Base-by-base conservation (phyloP, 305 asterid genomes). In the Caryopteris hybrid region DNA sequence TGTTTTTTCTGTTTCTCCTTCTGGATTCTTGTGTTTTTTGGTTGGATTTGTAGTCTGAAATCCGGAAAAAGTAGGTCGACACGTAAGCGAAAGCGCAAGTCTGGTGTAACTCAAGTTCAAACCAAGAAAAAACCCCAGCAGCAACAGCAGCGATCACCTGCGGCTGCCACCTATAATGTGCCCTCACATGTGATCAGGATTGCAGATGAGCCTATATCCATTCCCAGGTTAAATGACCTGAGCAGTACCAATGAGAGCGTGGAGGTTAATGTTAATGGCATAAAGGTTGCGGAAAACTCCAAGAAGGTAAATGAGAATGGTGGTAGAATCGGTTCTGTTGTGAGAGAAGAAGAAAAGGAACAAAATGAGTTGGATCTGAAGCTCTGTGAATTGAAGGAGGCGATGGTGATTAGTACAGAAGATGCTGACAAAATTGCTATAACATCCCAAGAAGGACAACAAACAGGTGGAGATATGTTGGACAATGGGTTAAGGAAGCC, bases 351-450 rank as follows among this genome's bases (percentile, higher is more conserved):
- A 61, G 73, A 72, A 45, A 70, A 62, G 43, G 90, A 76, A 66
- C 77, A 66, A 43, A 74, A 71, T 64, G 89, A 83, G 46, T 69
- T 81, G 79, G 62, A 82, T 55, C 65, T 84, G 74, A 85, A 80
- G 77, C 84, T 86, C 46, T 81, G 86, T 80, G 88, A 89, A 70
- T 63, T 87, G 73, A 81, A 71, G 73, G 86, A 76, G 63, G 78
- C 84, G 39, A 64, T 58, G 25, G 20, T 68, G 23, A 38, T 29
- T 46, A 61, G 64, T 45, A 77, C 53, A 16, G 81, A 78, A 65
- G 61, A 60, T 63, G 59, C 62, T 25, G 75, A 77, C 41, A 77
- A 64, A 61, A 33, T 47, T 38, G 36, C 72, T 23, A 61, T 43
- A 29, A 50, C 76, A 61, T 64, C 81, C 43, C 80, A 63, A 36